phyloP scores from a whole-genome alignment of 2,329 filamentous ascomycete species.

The Fusarium luffae region DNA sequence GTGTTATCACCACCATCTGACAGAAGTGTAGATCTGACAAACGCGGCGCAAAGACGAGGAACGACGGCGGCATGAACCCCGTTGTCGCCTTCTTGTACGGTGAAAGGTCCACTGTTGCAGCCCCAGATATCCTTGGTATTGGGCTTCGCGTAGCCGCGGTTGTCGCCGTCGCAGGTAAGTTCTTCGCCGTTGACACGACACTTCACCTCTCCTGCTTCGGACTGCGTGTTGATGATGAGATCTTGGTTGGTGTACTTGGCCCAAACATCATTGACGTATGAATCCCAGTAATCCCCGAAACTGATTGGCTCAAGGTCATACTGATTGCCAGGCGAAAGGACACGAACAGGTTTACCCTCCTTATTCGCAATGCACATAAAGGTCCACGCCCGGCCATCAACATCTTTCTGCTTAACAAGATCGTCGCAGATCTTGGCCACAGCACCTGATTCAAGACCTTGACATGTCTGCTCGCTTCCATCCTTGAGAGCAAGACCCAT shows the following conservation, averaged over 20 bases:
- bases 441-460: constrained; percentile 53
- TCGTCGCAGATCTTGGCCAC: constrained; percentile 56
- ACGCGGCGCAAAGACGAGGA: constrained; percentile 63
- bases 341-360: constrained; percentile 54
- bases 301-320: constrained; percentile 48
- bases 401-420: constrained; percentile 51
- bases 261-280: constrained; percentile 61
- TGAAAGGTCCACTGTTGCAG: constrained; percentile 62
- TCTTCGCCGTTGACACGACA: constrained; percentile 53
- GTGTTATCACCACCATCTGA: constrained; percentile 59
- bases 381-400: constrained; percentile 58
- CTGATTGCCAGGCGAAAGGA: constrained; percentile 59
- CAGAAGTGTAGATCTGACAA: constrained; percentile 59
- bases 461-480: constrained; percentile 52
- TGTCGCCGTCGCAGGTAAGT: constrained; percentile 57
- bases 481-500: constrained; percentile 56
- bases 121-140: constrained; percentile 60
- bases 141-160: constrained; percentile 57
- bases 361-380: constrained; percentile 56
- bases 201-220: constrained; percentile 51
- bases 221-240: constrained; percentile 59
- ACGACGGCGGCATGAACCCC: constrained; percentile 56
- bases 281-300: constrained; percentile 57
- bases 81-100: constrained; percentile 52
- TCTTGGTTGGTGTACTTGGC: constrained; percentile 51